A percentile compares a stretch with the other conserved stretches of the same genome.
Evolutionary conservation across 768 basidiomycete genomes (phyloP).

Genomic region (Austroboletus eburneus): DNA sequence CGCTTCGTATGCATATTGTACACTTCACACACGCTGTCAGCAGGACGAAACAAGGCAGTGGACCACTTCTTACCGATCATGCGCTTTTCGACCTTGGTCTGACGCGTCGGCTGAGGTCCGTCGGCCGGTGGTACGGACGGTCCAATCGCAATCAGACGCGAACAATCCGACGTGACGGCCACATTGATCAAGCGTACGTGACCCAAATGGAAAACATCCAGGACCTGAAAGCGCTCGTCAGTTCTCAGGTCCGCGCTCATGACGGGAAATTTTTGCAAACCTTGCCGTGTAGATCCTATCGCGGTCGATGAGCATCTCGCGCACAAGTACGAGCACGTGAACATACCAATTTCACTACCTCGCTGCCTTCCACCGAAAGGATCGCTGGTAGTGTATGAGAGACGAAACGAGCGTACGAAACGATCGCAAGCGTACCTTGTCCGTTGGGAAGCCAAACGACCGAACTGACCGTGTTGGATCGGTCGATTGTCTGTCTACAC

Average conservation of each 20-base stretch:
- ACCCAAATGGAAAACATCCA: slow-evolving; percentile 39
- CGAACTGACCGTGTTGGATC: slow-evolving; percentile 41
- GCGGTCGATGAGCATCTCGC: background rate
- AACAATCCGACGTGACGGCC: slow-evolving; percentile 42
- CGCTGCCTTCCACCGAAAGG: slow-evolving; percentile 46
- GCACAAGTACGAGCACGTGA: background rate
- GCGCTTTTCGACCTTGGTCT: slow-evolving; percentile 47
- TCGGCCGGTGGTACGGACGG: slow-evolving; percentile 38
- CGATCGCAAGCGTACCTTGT: slow-evolving; percentile 31
- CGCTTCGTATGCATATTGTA: slow-evolving; percentile 45
- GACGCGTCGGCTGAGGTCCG: slow-evolving; percentile 42
- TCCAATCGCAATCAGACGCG: slow-evolving; percentile 45
- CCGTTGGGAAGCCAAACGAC: slow-evolving; percentile 48
- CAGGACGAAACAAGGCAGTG: background rate
- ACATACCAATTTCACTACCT: slow-evolving; percentile 42
- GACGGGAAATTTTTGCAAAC: slow-evolving; percentile 13
- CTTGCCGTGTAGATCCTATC: slow-evolving; percentile 41
- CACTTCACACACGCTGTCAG: slow-evolving; percentile 28
- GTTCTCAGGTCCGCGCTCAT: background rate
- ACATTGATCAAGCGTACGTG: slow-evolving; percentile 47
- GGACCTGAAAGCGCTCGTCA: slow-evolving; percentile 22
- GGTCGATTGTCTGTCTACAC: slow-evolving; percentile 45
- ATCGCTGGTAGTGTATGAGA: slow-evolving; percentile 32
- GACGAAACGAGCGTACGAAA: background rate
- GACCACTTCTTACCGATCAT: slow-evolving; percentile 39